Conservation (phyloP, 116 monocot species). For the Papilionanthe hybrid region DNA sequence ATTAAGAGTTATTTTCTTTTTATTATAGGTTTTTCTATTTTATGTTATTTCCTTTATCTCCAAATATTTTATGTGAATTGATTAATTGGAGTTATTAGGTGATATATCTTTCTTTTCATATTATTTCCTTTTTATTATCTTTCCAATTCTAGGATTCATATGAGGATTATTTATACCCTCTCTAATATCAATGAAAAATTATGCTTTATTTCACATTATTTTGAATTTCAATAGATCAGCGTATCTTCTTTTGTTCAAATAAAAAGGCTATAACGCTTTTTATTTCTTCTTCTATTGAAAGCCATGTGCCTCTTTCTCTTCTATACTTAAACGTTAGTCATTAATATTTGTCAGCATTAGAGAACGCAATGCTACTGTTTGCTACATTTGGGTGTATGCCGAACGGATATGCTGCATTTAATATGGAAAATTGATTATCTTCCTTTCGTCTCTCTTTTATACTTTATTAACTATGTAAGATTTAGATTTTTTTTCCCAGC, state of each 20-base stretch:
- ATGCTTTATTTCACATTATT: neutral
- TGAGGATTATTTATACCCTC: no score
- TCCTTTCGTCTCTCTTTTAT: neutral
- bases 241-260: neutral
- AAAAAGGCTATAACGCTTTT: neutral
- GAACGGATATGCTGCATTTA: neutral
- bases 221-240: neutral
- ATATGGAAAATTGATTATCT: neutral
- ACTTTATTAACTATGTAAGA: slow-evolving; percentile 22
- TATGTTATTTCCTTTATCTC: no score
- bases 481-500: slow-evolving; percentile 75
- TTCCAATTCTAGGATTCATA: no score
- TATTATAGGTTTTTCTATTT: no score
- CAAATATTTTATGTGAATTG: no score
- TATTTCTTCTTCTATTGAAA: neutral
- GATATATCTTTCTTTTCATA: no score
- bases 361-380: neutral
- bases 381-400: neutral
- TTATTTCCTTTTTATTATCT: no score
- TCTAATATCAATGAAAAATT: no score
- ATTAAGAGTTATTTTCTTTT: no score
- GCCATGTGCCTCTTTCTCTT: neutral
- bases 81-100: no score
- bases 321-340: neutral
- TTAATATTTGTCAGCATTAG: neutral